Base-by-base conservation (phyloP, 345 rosid genomes). In the Citrus glauca region DNA sequence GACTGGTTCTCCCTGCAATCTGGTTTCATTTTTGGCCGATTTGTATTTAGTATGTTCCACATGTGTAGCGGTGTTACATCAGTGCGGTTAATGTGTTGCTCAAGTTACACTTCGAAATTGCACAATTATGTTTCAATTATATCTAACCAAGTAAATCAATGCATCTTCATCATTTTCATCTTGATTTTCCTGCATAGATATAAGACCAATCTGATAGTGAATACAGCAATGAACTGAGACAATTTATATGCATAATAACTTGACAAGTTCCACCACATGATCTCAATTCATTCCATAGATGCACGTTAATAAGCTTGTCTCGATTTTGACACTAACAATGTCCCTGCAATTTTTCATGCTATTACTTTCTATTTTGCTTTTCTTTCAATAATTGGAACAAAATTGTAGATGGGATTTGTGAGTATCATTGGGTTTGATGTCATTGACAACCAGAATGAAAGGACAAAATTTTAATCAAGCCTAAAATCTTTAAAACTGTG, bases 401-500 rank as follows among this genome's bases (percentile, higher is more conserved):
- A 64, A 64, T 8, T 67, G 55, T 45, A 13, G 1, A 11, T 0
- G 45, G 45, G 45, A 40, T 40, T 40, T 40, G 45, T 40, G 13
- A 0, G 13, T 0, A 40, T 9, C 45, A 3, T 11, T 0, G 14
- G 14, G 0, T 2, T 0, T 0, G 14, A 11, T 0, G 0, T 10
- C 45, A 9, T 40, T 42, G 50, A 2, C 0, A 42, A 42, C 9
- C 1, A 37, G 7, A 38, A 35, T 0, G 0, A 0, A 35, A 35
- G 7, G 1, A 35, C 0, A 35, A 35, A 35, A 5, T 0, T 6
- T 38, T 8, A 40, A 40, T 9, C 0, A 40, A 40, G 45, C 0
- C 11, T 2, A 40, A 40, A 40, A 40, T 9, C 0, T 0, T 0
- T 0, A 0, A 0, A 30, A 6, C 0, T 0, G 96, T 90, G 88